Evolutionary conservation across 371 early-diverging fungal genomes (phyloP), one percentile per base, ranked within the genome.

Genomic region (Thermomucor indicae-seudaticae): DNA sequence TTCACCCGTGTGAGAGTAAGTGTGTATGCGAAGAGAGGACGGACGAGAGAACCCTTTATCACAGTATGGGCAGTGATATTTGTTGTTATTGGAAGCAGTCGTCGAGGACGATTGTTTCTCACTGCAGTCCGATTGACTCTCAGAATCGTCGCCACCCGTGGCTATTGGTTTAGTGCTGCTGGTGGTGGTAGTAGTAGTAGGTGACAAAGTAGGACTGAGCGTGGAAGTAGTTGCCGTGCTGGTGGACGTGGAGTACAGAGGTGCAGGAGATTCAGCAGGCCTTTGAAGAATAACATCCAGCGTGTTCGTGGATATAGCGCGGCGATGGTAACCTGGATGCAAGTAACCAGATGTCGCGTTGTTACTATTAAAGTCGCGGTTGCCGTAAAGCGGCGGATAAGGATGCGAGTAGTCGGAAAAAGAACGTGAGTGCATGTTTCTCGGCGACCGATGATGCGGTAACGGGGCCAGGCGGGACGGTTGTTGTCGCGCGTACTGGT

Each of bases 1-100:
- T 51, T 85, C 84, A 20, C 85, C 84, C 3, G 86, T 84, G 45
- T 86, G 86, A 0, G 81, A 75, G 51, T 74, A 66, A 43, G 75
- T 72, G 57, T 85, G 85, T 12, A 81, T 82, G 2, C 66, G 61
- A 10, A 82, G 59, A 3, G 78, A 70, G 0, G 80, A 80, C 0
- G 85, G 85, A 25, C 85, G 68, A 2, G 82, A 65, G 42, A 85
- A 85, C 22, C 54, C 42, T 41, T 82, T 81, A n/a, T 61, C 49
- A 54, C 85, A 85, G 19, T 53, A 51, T 10, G 53, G 60, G 53
- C 93, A 92, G 47, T 64, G 74, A 60, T 90, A 89, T 47, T 83
- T 64, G 62, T 66, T 69, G 50, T 52, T 44, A n/a, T 22, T 16
- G 10, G 45, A 17, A 20, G 20, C 51, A 22, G 32, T 28, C 28